Conservation (phyloP, 1,284 basidiomycete species). For the Papiliotrema nemorosa region DNA sequence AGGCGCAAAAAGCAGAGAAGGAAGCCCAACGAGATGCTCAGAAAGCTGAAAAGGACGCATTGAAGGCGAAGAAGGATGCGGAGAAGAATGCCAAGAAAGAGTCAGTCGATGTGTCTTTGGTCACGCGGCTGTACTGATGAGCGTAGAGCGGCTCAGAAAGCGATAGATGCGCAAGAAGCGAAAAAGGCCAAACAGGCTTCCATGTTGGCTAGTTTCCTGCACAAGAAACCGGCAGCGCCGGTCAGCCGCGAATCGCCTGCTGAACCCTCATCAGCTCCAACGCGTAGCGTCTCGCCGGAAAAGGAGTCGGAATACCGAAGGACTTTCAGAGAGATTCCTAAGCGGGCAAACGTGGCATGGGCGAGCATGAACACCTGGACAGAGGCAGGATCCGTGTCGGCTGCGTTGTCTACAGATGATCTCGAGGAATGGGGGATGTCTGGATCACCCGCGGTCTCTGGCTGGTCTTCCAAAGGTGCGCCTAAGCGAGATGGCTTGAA, state of each 20-base stretch:
- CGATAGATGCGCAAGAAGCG: slow-evolving; percentile 2
- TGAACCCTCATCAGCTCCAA: slow-evolving; percentile 2
- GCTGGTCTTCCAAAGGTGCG: not conserved
- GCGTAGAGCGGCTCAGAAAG: not conserved
- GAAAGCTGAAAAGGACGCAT: slow-evolving; percentile 32
- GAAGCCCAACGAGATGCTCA: not conserved
- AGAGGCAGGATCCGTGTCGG: not conserved
- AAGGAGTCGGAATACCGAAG: slow-evolving; percentile 26
- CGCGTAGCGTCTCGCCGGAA: not conserved
- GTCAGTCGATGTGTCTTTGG: too few species aligned
- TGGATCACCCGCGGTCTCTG: not conserved
- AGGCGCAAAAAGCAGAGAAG: not conserved
- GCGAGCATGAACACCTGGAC: slow-evolving; percentile 28
- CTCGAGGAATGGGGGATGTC: not conserved
- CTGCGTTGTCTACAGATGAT: not conserved
- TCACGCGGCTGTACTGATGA: too few species aligned
- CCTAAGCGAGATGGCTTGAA: not conserved
- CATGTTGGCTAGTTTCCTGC: slow-evolving; percentile 29
- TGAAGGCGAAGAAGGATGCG: slow-evolving; percentile 30
- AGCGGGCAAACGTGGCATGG: slow-evolving; percentile 29
- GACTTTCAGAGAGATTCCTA: slow-evolving; percentile 26
- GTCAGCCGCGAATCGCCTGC: slow-evolving; percentile 18
- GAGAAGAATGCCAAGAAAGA: too few species aligned
- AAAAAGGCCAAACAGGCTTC: slow-evolving; percentile 35
- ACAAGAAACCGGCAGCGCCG: slow-evolving; percentile 14